A percentile compares a stretch with the other conserved stretches of the same genome.
Conservation (phyloP, 2,329 filamentous ascomycete species). For the Anthostomella pinea region DNA sequence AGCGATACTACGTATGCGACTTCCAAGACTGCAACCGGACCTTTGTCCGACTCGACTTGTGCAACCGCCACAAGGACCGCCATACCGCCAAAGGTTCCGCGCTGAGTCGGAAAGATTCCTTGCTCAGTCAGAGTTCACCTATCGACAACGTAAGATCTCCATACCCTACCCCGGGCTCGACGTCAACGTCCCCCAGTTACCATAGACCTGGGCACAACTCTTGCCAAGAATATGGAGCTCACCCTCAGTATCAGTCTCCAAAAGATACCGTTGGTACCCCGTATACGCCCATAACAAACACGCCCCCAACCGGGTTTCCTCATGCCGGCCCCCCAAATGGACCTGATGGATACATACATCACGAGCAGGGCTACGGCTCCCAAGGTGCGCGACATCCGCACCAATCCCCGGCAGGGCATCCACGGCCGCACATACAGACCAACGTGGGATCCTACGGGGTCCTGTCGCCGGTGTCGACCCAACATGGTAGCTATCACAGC, state of each 20-base stretch:
- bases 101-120: constrained; percentile 69
- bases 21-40: constrained; percentile 86
- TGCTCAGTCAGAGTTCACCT: constrained; percentile 51
- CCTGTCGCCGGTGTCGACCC: constrained; percentile 50
- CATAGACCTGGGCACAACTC: constrained; percentile 43
- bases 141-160: constrained; percentile 39
- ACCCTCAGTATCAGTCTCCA: constrained; percentile 45
- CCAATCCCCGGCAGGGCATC: constrained; percentile 41
- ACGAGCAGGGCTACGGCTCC: constrained; percentile 36
- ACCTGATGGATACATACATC: constrained; percentile 43
- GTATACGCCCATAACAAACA: constrained; percentile 45
- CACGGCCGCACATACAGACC: constrained; percentile 46
- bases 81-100: constrained; percentile 78
- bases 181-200: constrained; percentile 46
- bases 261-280: constrained; percentile 43
- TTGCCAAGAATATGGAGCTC: constrained; percentile 37
- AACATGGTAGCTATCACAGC: constrained; percentile 45
- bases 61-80: constrained; percentile 78
- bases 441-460: constrained; percentile 49
- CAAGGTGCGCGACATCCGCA: constrained; percentile 34
- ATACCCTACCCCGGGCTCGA: constrained; percentile 40
- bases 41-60: constrained; percentile 91
- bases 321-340: constrained; percentile 35
- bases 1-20: constrained; percentile 92
- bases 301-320: constrained; percentile 38